Evolutionary conservation across 2,329 filamentous ascomycete species (phyloP), one percentile per base, ranked within the genome.

Genomic region (Gyromitra esculenta): DNA sequence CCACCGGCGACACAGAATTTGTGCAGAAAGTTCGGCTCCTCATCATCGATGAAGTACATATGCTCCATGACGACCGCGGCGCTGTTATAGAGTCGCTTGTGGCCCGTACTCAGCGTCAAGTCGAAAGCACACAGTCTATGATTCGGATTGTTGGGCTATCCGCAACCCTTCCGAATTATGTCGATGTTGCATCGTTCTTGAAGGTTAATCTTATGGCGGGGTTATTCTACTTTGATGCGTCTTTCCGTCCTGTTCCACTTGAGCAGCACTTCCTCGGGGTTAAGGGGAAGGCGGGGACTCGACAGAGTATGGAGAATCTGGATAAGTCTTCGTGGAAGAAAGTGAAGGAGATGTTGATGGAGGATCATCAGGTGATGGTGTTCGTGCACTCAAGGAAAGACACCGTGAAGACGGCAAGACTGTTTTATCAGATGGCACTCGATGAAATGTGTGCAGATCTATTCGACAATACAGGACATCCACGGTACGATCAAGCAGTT

Each of bases 11-110:
- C 82, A 98, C 96, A 0, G 96, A 98, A 82, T 88, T 99, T 1
- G 96, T 99, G 13, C 96, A 99, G 81, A 99, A 99, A 83, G 96
- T 99, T 31, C 90, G 95, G 9, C 87, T 99, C 1, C 88, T 99
- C 76, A 98, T 99, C 81, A 98, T 99, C 78, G 96, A 99, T 83
- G 96, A 99, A 85, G 96, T 99, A 0, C 96, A 99, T 82, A 99
- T 99, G 96, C 90, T 99, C 81, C 96, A 99, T 81, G 96, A 99
- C 83, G 96, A 98, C 83, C 90, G 96, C 83, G 96, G 96, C 82
- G 94, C 96, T 11, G 96, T 99, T 0, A 88, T 99, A 37, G 96
- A 99, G 82, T 97, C 95, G 5, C 87, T 99, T 25, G 96, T 99
- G 15, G 96, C 96, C 9, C 89, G 96, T 81, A 99, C 96, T 0